phyloP scores from a whole-genome alignment of 2,329 filamentous ascomycete species.

The Colletotrichum sp. region DNA sequence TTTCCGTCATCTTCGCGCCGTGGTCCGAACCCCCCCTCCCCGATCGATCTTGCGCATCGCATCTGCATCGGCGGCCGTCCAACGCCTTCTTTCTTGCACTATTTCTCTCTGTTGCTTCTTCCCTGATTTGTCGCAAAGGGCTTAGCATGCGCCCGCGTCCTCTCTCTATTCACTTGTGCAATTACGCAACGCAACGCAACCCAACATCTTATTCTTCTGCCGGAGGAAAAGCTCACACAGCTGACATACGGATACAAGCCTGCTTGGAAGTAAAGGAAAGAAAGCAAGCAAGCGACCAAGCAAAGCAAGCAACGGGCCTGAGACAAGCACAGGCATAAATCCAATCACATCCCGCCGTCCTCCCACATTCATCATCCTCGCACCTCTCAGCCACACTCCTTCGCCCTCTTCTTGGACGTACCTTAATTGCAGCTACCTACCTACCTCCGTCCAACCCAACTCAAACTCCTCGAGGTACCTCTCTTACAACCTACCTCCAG shows the following conservation, averaged over 20 bases:
- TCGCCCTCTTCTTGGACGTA: neutral
- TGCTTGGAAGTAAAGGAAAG: neutral
- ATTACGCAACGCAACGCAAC: neutral
- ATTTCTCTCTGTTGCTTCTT: neutral
- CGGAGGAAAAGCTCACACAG: neutral
- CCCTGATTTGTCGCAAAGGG: neutral
- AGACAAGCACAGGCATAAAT: constrained; percentile 9
- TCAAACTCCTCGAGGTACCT: neutral
- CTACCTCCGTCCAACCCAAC: neutral
- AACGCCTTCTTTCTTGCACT: neutral
- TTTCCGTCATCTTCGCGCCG: neutral
- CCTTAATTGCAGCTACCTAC: neutral
- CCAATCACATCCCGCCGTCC: neutral
- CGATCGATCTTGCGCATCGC: constrained; percentile 12
- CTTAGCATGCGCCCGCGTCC: neutral
- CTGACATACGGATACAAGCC: neutral
- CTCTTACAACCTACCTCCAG: neutral
- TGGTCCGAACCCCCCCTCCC: neutral
- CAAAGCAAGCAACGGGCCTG: neutral
- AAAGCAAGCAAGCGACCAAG: neutral
- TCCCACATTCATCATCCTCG: neutral
- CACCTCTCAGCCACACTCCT: neutral
- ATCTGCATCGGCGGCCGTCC: neutral
- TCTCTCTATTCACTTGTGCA: neutral
- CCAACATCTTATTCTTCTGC: neutral